phyloP scores from a whole-genome alignment of 208 protist genomes.

The Trichomonas tenax region DNA sequence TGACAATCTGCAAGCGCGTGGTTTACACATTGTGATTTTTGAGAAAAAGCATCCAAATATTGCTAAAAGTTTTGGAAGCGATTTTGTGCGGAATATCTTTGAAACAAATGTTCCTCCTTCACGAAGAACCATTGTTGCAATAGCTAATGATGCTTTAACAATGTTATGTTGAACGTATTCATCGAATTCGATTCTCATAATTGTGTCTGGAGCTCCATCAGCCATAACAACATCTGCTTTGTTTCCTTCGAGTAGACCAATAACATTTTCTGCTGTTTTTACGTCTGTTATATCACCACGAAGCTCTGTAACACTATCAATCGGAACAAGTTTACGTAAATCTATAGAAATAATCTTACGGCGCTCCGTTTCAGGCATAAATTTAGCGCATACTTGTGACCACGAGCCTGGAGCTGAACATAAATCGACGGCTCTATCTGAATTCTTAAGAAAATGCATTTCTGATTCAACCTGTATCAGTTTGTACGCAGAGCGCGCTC shows the following conservation, averaged over 20 bases:
- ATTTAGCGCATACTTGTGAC: constrained; percentile 56
- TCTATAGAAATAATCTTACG: constrained; percentile 63
- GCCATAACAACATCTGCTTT: constrained; percentile 88
- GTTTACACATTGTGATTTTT: not conserved
- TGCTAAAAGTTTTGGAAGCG: not conserved
- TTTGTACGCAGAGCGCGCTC: constrained; percentile 97
- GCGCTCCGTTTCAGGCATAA: constrained; percentile 22
- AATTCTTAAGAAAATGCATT: constrained; percentile 71
- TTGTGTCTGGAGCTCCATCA: constrained; percentile 94
- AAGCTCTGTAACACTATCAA: constrained; percentile 64
- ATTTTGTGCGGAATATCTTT: constrained; percentile 92
- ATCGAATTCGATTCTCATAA: constrained; percentile 91
- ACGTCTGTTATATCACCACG: constrained; percentile 65
- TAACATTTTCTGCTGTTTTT: constrained; percentile 63
- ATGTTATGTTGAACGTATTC: constrained; percentile 73
- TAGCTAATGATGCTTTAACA: constrained; percentile 65
- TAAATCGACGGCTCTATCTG: constrained; percentile 84
- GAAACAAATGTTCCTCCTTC: constrained; percentile 58
- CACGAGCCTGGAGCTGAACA: constrained; percentile 59
- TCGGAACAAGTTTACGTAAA: constrained; percentile 73
- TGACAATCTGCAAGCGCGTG: not conserved
- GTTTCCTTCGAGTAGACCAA: constrained; percentile 64
- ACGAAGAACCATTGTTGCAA: constrained; percentile 79
- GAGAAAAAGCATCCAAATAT: not conserved
- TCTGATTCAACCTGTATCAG: constrained; percentile 94